Conservation (phyloP, 441 rosid genomes). For the Dalechampia spathulata region DNA sequence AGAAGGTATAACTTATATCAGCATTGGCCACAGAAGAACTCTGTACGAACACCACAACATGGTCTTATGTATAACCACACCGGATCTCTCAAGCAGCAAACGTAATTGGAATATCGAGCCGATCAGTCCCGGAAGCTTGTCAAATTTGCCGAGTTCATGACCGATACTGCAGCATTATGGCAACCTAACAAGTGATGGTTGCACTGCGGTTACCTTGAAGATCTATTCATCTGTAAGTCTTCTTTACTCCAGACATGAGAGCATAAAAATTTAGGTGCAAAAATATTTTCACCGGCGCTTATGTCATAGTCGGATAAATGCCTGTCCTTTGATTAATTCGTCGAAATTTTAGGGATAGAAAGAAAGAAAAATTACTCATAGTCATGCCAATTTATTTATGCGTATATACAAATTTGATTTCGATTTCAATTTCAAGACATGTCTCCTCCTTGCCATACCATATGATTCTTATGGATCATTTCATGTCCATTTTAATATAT, state of each 20-base stretch:
- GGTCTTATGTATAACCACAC: conserved; percentile 48
- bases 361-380: too few relatives aligned
- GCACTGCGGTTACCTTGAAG: not conserved
- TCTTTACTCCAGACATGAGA: conserved; percentile 3
- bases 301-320: too few relatives aligned
- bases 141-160: conserved; percentile 18
- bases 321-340: too few relatives aligned
- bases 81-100: conserved; percentile 31
- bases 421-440: too few relatives aligned
- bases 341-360: too few relatives aligned
- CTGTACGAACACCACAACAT: conserved; percentile 35
- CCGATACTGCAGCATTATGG: too few relatives aligned
- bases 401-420: too few relatives aligned
- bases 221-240: not conserved
- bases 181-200: not conserved
- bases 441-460: too few relatives aligned
- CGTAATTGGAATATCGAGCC: conserved; percentile 52
- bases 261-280: not conserved
- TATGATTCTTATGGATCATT: too few relatives aligned
- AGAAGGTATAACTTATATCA: conserved; percentile 67
- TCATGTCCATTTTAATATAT: too few relatives aligned
- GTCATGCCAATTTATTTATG: too few relatives aligned
- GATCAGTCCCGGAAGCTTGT: conserved; percentile 21
- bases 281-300: not conserved
- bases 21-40: conserved; percentile 58